Conservation (phyloP, 306 rosid genomes). For the Cicer pinnatifidum region DNA sequence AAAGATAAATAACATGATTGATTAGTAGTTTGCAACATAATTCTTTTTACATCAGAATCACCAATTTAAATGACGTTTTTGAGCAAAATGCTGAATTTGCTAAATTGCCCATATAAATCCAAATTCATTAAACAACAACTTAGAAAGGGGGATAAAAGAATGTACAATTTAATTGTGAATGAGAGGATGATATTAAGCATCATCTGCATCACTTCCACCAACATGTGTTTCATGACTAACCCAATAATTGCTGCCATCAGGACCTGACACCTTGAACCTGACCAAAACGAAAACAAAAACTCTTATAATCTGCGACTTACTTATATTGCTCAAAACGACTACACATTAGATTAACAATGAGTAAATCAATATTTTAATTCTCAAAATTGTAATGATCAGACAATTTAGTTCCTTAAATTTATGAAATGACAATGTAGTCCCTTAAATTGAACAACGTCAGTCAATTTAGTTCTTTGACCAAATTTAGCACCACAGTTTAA, state of each 20-base stretch:
- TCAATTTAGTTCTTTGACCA: too few species aligned
- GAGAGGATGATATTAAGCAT: constrained; percentile 52
- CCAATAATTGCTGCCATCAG: constrained; percentile 87
- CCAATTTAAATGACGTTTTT: constrained; percentile 44
- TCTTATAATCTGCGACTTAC: constrained; percentile 35
- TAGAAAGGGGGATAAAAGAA: constrained; percentile 45
- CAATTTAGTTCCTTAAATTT: too few species aligned
- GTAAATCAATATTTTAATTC: too few species aligned
- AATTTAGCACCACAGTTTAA: too few species aligned
- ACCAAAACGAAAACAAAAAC: constrained; percentile 47
- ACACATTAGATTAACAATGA: constrained; percentile 40
- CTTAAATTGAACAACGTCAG: too few species aligned
- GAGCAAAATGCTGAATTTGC: constrained; percentile 48
- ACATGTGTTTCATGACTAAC: constrained; percentile 71
- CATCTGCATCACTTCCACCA: constrained; percentile 95
- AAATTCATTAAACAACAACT: constrained; percentile 53
- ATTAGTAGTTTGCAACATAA: constrained; percentile 38
- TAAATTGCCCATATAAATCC: constrained; percentile 47
- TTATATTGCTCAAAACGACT: neutral
- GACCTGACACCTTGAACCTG: constrained; percentile 85
- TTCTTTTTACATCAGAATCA: constrained; percentile 49
- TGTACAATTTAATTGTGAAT: constrained; percentile 72
- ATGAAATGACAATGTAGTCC: too few species aligned
- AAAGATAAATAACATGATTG: constrained; percentile 15
- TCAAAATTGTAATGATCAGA: too few species aligned